Evolutionary conservation across 163 green algal species (phyloP).

Genomic region (Chloromonas sp.): DNA sequence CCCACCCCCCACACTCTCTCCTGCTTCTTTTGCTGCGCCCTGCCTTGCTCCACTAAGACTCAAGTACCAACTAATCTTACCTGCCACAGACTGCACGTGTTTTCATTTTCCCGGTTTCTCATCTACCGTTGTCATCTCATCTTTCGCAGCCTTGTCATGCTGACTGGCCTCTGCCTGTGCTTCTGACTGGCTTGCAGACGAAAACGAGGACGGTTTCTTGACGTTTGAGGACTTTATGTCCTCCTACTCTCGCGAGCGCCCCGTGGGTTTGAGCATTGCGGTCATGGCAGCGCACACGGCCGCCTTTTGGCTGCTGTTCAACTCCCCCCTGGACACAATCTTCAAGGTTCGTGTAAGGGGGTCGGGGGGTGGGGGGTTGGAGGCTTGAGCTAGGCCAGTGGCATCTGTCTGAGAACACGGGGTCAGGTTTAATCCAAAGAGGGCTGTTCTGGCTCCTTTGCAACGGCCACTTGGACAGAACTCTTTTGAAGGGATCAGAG

Average conservation of each 20-base stretch:
- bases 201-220: constrained; percentile 16
- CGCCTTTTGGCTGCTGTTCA: constrained; percentile 11
- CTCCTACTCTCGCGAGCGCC: constrained; percentile 11
- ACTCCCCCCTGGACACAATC: constrained; percentile 10
- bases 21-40: too few relatives aligned
- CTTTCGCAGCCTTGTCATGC: background rate
- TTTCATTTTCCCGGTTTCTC: background rate
- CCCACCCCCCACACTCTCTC: too few relatives aligned
- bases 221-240: constrained; percentile 8
- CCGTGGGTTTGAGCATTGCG: constrained; percentile 13
- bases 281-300: constrained; percentile 14
- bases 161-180: background rate
- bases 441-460: background rate
- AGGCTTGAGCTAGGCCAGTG: background rate
- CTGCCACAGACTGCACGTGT: background rate
- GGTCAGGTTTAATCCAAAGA: background rate
- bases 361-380: background rate
- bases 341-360: constrained; percentile 10
- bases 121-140: background rate
- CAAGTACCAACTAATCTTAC: background rate
- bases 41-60: too few relatives aligned
- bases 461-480: background rate
- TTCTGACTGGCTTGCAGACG: constrained; percentile 11
- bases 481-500: background rate
- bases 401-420: background rate